Base-by-base conservation (phyloP, 441 rosid genomes). In the Euphorbia corollata region DNA sequence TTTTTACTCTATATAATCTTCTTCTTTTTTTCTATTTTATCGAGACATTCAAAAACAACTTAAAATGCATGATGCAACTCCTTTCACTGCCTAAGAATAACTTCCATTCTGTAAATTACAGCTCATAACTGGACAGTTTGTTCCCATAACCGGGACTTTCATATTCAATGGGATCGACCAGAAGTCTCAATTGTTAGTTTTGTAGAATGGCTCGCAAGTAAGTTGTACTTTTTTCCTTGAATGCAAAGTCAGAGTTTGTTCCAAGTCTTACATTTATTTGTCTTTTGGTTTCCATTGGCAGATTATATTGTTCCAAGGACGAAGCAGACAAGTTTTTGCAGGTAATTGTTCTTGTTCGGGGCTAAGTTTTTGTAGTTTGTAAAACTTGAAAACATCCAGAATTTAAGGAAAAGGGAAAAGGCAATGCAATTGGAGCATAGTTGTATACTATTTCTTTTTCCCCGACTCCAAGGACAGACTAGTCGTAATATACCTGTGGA, bases 101-200 rank as follows among this genome's bases (percentile, higher is more conserved):
- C 30, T 16, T 61, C 39, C 8, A 19, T 47, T 68, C 41, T 34
- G 27, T 72, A 36, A 64, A 8, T 61, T 63, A 70, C 89, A 91
- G 99, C 96, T 94, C 43, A 77, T 94, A 71, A 91, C 98, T 5
- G 82, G 80, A 75, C 99, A 94, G 74, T 94, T 91, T 78, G 87
- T 91, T 78, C 94, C 98, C n/a, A 82, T 88, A 91, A 59, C 76
- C 22, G 99, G 96, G 70, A 89, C 97, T 23, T 88, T 75, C 77
- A 78, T 88, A 70, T 94, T 91, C 85, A 82, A 87, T 30, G 97
- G 98, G 77, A 88, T 94, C 23, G 97, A 94, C 80, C 99, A 91
- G 77, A 91, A 76, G 79, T 94, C 98, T 62, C 92, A 87, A 64
- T 69, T 85, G 61, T 73, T 92, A 79, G 75, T 70, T 13, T 77